Evolutionary conservation across 192 early-diverging fungal genomes (phyloP), one percentile per base, ranked within the genome.

Genomic region (Haplosporangium gracile): DNA sequence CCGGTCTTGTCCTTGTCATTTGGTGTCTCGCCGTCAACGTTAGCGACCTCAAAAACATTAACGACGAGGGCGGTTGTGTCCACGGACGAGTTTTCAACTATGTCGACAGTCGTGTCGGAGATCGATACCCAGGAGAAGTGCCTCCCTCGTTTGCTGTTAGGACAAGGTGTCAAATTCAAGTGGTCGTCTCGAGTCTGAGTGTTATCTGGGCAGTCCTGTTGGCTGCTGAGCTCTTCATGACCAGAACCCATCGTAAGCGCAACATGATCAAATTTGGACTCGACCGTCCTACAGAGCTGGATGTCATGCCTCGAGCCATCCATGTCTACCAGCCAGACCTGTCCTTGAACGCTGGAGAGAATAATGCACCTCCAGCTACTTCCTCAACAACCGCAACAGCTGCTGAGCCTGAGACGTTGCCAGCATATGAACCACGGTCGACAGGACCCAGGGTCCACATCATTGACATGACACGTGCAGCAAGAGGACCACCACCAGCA

Each of bases 361-460:
- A 15, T 15, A 24, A 15, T 11, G 57, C 24, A 63, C 53, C 1
- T n/a, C 77, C 42, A 45, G 7, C 60, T 5, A 69, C 40, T 7
- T 26, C 42, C 53, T 38, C 60, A 65, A 45, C 34, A 34, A n/a
- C 13, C 0, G n/a, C 32, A 79, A 53, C 68, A 71, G 4, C 9
- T 5, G 55, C 22, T 60, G 78, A 79, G 34, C 4, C 63, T 24
- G 78, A 79, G 34, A 5, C 70, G 18, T 63, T 79, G 0, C 78
- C 78, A 32, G 78, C 55, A 42, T 79, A 79, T 20, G 78, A 79
- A 32, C 70, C 47, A 49, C 53, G 78, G 34, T 49, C 51, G 11
- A 63, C 78, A 20, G 78, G 78, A 9, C 78, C 78, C 5, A 20
- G 70, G 38, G n/a, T 71, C 8, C 78, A 79, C 32, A 79, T 79